Percentiles rank a stretch among this genome's conserved stretches.
Evolutionary conservation across 768 basidiomycete species (phyloP).

Genomic region (Steccherinum ochraceum): DNA sequence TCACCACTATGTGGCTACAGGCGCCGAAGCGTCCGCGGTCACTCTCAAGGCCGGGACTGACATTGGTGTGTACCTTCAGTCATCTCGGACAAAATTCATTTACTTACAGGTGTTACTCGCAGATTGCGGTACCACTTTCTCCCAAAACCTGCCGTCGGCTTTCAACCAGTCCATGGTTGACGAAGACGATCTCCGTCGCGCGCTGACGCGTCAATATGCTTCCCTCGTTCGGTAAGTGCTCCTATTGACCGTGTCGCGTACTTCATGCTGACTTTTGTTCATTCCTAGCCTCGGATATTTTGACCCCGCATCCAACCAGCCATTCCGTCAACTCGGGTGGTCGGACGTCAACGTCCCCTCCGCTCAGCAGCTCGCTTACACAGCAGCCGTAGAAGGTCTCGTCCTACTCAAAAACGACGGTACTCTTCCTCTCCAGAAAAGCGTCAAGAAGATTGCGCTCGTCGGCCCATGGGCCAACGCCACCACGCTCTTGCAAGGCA

Average conservation of each 20-base stretch:
- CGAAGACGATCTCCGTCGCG: constrained; percentile 34
- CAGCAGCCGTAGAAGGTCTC: constrained; percentile 47
- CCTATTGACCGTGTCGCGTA: neutral
- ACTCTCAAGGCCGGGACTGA: constrained; percentile 39
- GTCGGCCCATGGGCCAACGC: constrained; percentile 57
- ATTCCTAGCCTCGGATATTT: constrained; percentile 47
- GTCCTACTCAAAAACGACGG: constrained; percentile 62
- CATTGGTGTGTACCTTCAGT: neutral
- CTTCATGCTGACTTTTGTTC: neutral
- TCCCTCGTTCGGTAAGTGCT: constrained; percentile 44
- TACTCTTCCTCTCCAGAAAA: constrained; percentile 42
- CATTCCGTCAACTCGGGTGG: constrained; percentile 45
- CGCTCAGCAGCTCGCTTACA: constrained; percentile 43
- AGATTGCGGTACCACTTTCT: constrained; percentile 48
- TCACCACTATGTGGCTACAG: constrained; percentile 41
- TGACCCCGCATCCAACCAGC: constrained; percentile 42
- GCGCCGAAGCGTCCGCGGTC: constrained; percentile 41
- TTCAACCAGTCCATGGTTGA: constrained; percentile 42
- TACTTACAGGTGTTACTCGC: too few species aligned
- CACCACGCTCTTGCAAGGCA: constrained; percentile 51
- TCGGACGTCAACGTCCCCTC: constrained; percentile 39
- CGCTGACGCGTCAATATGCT: constrained; percentile 42
- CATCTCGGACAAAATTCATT: neutral
- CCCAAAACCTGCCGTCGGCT: constrained; percentile 38
- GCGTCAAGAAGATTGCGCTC: constrained; percentile 44